These are phyloP conservation scores for Cercis canadensis DNA, from an alignment of 306 rosid species.

Conservation along the genomic window DNA sequence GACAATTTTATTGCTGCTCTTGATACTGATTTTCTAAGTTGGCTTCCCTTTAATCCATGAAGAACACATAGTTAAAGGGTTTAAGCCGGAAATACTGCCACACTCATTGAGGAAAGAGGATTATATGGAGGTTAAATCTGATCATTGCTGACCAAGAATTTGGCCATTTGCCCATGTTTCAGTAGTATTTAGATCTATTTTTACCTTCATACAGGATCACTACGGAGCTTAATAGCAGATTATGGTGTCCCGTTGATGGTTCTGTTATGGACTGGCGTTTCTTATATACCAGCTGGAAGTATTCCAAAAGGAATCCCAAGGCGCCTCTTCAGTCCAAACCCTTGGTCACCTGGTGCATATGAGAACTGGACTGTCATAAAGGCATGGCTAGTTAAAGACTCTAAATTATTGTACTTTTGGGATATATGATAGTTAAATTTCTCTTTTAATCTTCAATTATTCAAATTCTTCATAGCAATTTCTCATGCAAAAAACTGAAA, in stretches of 20 bases:
- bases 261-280: constrained; percentile 70
- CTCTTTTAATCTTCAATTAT: neutral
- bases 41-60: too few species aligned
- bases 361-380: constrained; percentile 79
- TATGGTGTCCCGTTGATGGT: constrained; percentile 87
- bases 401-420: neutral
- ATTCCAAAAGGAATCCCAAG: constrained; percentile 77
- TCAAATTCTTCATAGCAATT: neutral
- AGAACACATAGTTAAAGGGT: too few species aligned
- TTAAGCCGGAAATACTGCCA: too few species aligned
- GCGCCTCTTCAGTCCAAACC: constrained; percentile 87
- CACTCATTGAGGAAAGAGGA: constrained; percentile 13
- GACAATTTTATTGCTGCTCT: too few species aligned
- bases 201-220: constrained; percentile 53
- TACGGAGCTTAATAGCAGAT: constrained; percentile 77
- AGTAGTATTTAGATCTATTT: constrained; percentile 20
- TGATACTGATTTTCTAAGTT: too few species aligned
- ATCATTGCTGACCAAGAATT: neutral
- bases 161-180: neutral
- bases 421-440: constrained; percentile 8
- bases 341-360: constrained; percentile 80
- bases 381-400: constrained; percentile 46
- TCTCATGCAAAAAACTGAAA: constrained; percentile 27
- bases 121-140: constrained; percentile 10
- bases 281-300: constrained; percentile 67